Base-by-base conservation (phyloP, 129 eudicot genomes). In the Artemisia argyi region DNA sequence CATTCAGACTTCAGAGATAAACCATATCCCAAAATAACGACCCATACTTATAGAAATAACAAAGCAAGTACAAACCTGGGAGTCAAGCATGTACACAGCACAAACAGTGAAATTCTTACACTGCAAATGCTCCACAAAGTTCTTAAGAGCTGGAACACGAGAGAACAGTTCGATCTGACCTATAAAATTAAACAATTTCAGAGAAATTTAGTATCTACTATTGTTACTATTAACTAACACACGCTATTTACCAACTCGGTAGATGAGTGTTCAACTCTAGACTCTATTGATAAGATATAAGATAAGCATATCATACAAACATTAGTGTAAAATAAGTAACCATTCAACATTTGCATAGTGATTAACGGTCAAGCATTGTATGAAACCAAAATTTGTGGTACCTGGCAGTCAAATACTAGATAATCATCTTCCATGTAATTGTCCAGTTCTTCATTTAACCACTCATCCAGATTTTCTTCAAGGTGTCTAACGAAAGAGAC, bases 151-250 rank as follows among this genome's bases (percentile, higher is more conserved):
- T 2, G 97, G 89, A 72, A 90, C 91, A 85, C 90, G 99, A 46
- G 99, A 94, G 73, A 90, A 94, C 24, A 94, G 99, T 80, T 90
- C 99, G 28, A 94, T 94, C 78, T 94, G 99, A 61, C 99, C 97
- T 91, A 68, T 48, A 47, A 66, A 54, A 42, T 30, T 18, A 49
- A 62, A 62, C 15, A 61, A 61, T 11, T 19, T 44, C 11, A 74
- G 58, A 1, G 30, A 49, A 50, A 74, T 46, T 44, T 16, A 30
- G 28, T 44, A 26, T 42, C 14, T 55, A 18, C 42, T 60, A 35
- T 17, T 10, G 10, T 59, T 22, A 0, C 24, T 11, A 19, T 7
- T 7, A 59, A 59, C 35, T 59, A 22, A 59, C 5, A 3, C 42
- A 59, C 7, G 64, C 39, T 22, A 22, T 3, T 22, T 19, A 59